Evolutionary conservation across 75 land plant genomes (phyloP), one percentile per base, ranked within the genome.

Genomic region (Cryptomeria japonica): DNA sequence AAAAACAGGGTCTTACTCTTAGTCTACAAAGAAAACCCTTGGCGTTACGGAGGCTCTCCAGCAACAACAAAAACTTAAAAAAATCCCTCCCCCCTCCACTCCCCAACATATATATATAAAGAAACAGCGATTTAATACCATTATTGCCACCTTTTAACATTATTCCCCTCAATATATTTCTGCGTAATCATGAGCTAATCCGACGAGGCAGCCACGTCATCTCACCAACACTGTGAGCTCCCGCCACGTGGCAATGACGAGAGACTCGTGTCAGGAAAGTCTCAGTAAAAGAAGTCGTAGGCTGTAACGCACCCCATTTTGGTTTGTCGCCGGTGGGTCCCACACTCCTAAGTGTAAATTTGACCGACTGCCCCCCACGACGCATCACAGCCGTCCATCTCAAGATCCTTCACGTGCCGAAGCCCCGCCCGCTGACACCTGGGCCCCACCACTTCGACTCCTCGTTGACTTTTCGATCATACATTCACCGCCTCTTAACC

Each of bases 191-290:
- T 44, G 32, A 82, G 84, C n/a, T n/a, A 46, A n/a, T 82, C 84
- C 84, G 32, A 82, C 14, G 51, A 3, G 84, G 84, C 84, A 82
- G 49, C 47, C 14, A 82, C 84, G 84, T 82, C 46, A 82, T 82
- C 49, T 0, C 28, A 19, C 1, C 12, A 22, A 9, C 31, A 38
- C 3, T 1, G n/a, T 3, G 7, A 3, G 5, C 28, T 4, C 32
- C 4, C 14, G 84, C 84, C 84, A 82, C 84, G 84, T 82, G 84
- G 46, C 28, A 0, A n/a, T 5, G 18, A 8, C 82, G 44, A 9
- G 42, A 42, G 84, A 82, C 84, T 44, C 84, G 51, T 82, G 84
- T 82, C 51, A 82, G 84, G 84, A n/a, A 82, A 82, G 49, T 44
- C 84, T 42, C 49, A 80, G 49, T 80, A 18, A 41, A 44, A 38